phyloP scores from a whole-genome alignment of 1,284 basidiomycete genomes.

The Ceratobasidium sp. region DNA sequence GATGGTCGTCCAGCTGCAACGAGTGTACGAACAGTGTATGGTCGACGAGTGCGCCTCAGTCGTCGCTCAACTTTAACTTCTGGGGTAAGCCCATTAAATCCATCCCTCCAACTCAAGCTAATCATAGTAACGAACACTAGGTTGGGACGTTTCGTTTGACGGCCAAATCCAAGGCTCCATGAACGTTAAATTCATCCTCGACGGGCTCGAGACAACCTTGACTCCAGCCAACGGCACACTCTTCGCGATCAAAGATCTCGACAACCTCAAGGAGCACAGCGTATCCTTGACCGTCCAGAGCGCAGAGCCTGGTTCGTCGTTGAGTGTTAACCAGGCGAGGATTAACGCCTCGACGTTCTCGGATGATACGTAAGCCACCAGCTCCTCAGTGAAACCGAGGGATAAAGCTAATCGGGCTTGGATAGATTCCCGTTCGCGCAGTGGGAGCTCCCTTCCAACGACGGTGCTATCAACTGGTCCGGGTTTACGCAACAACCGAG shows the following conservation, averaged over 20 bases:
- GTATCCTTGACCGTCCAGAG: not conserved
- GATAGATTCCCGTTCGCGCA: not conserved
- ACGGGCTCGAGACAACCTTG: not conserved
- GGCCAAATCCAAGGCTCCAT: constrained; percentile 24
- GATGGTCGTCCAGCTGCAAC: constrained; percentile 33
- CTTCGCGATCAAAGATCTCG: constrained; percentile 1
- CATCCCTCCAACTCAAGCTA: not conserved
- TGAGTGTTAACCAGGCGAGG: constrained; percentile 22
- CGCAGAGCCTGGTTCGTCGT: not conserved
- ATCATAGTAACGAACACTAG: not conserved
- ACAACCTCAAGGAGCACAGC: constrained; percentile 5
- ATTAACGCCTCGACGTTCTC: constrained; percentile 26
- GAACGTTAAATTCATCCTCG: constrained; percentile 2
- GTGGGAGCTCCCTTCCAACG: constrained; percentile 19
- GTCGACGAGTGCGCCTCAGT: constrained; percentile 8
- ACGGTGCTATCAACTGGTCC: constrained; percentile 5
- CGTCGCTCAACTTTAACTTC: constrained; percentile 8
- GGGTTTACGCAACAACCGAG: constrained; percentile 22
- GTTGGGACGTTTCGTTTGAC: constrained; percentile 19
- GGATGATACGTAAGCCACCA: constrained; percentile 13
- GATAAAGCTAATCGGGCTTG: not conserved
- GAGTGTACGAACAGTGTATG: constrained; percentile 14
- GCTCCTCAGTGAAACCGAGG: no score
- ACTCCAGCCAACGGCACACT: constrained; percentile 11
- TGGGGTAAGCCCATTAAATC: not conserved